phyloP scores from a whole-genome alignment of 1,139 yeast genomes.

The Zygoascus hellenicus region DNA sequence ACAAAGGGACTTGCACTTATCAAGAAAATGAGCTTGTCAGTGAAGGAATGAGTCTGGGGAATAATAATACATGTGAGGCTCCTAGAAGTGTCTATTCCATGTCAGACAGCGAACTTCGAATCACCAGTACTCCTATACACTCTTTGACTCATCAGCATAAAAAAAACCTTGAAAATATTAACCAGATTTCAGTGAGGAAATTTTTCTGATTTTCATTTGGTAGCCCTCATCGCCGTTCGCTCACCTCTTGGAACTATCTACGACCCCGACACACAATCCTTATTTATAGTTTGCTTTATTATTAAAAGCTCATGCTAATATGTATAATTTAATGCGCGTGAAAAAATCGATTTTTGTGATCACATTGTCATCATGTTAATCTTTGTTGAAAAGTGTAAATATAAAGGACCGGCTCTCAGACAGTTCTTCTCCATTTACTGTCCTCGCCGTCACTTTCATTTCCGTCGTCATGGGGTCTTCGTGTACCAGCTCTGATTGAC shows the following conservation, averaged over 20 bases:
- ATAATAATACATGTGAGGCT: too few species aligned
- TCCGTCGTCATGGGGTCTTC: constrained; percentile 16
- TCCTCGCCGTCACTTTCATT: constrained; percentile 16
- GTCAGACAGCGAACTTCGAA: neutral
- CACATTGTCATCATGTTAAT: neutral
- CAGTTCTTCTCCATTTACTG: constrained; percentile 13
- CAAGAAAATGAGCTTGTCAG: too few species aligned
- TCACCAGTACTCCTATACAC: neutral
- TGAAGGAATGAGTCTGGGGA: too few species aligned
- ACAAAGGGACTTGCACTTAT: too few species aligned
- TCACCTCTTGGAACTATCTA: too few species aligned
- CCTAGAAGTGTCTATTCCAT: too few species aligned
- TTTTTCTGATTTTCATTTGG: too few species aligned
- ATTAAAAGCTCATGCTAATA: neutral
- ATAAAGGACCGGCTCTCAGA: neutral
- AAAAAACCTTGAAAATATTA: neutral
- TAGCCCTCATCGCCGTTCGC: too few species aligned
- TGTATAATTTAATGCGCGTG: neutral
- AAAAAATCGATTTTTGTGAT: too few species aligned
- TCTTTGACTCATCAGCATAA: neutral
- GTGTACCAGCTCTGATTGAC: constrained; percentile 9
- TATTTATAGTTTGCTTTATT: neutral
- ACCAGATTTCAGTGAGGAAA: too few species aligned
- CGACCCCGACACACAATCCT: too few species aligned
- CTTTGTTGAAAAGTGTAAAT: constrained; percentile 4